Percentiles rank a stretch among this genome's conserved stretches.
phyloP scores from a whole-genome alignment of 805 yeast species.

The Wickerhamomyces xylosicus region DNA sequence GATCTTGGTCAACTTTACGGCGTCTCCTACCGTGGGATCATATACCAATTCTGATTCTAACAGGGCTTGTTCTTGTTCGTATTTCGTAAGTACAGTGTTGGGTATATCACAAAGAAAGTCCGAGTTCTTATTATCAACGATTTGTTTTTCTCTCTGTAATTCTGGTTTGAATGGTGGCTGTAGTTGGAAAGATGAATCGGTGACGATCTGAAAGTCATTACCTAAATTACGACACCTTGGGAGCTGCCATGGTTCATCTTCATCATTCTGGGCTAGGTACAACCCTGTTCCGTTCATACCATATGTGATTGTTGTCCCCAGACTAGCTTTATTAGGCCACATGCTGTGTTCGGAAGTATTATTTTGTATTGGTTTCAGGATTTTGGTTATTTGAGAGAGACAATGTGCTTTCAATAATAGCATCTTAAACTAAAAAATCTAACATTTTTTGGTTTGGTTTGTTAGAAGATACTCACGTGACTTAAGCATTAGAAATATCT shows the following conservation, averaged over 20 bases:
- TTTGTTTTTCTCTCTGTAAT: slow-evolving; percentile 3
- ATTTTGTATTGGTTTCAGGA: no score
- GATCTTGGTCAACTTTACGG: not conserved
- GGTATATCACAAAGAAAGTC: not conserved
- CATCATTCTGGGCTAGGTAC: slow-evolving; percentile 8
- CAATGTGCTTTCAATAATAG: no score
- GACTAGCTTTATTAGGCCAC: slow-evolving; percentile 33
- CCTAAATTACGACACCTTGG: slow-evolving; percentile 19
- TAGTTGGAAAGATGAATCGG: slow-evolving; percentile 4
- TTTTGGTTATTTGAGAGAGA: no score
- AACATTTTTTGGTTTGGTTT: no score
- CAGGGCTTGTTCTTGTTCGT: not conserved
- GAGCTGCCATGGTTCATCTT: slow-evolving; percentile 16
- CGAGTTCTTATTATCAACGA: not conserved
- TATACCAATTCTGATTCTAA: not conserved
- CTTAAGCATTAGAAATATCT: no score
- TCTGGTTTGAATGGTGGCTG: not conserved
- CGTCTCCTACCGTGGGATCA: not conserved
- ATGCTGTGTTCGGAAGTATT: slow-evolving; percentile 4
- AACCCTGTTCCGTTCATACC: slow-evolving; percentile 30
- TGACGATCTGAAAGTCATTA: slow-evolving; percentile 7
- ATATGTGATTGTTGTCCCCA: slow-evolving; percentile 31
- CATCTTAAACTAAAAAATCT: no score
- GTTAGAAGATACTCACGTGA: no score
- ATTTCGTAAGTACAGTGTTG: no score